Evolutionary conservation across 139 green algal genomes (phyloP), one percentile per base, ranked within the genome.

Genomic region (Micromonas commoda): DNA sequence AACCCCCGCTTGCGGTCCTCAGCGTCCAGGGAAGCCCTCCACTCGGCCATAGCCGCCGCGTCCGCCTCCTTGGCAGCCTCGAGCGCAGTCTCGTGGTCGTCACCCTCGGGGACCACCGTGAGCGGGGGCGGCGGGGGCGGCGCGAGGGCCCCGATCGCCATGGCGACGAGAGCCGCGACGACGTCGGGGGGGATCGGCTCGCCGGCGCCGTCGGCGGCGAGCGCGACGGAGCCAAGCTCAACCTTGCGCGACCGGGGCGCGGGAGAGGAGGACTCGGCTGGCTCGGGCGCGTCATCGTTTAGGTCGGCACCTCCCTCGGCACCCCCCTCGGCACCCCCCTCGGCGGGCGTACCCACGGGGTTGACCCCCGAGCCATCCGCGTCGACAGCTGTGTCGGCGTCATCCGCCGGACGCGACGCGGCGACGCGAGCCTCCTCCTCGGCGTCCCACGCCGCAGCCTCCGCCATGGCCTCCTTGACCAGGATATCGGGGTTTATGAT

Each of bases 71-170:
- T 45, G 61, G 3, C 31, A 52, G 23, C 67, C 71, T 23, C n/a
- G 24, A 68, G 60, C 60, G 60, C 24, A 68, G n/a, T 16, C 26
- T 16, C 24, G 60, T 35, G 13, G 24, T 68, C 60, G n/a, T 19
- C 60, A 24, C 9, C 45, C 9, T 57, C 45, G 45, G 45, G 9
- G 45, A 16, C 9, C 45, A 16, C 9, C 63, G 63, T 32, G 9
- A 13, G 26, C 21, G 9, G 45, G 9, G 45, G 45, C 45, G 45
- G 45, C 45, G 90, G 51, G 19, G 88, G 75, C 34, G 51, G 35
- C 21, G 85, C 80, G 61, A 87, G 34, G 19, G 79, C 66, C 13
- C 82, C 81, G 63, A 88, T 85, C 29, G 83, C 68, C 23, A 89
- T 76, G 16, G 77, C 79, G 21, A 75, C 26, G 3, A 83, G 79